Evolutionary conservation across 176 grass and related monocot genomes (phyloP), one percentile per base, ranked within the genome.

Genomic region (Juncus inflexus): DNA sequence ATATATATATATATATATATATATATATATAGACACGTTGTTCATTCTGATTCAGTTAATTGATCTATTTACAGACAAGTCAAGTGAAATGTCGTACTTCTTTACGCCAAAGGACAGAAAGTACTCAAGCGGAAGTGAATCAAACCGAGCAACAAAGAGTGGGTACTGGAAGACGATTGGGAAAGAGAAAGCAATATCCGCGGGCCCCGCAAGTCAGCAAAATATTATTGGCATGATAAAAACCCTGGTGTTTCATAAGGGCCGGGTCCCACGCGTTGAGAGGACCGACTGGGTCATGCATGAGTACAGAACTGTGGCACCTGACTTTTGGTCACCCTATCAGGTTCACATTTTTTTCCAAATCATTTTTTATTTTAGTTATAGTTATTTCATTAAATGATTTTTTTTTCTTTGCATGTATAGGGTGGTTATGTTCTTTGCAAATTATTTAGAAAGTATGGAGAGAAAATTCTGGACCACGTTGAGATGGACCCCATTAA

Each of bases 251-350:
- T 89, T 89, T 74, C 86, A 89, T 60, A 68, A 64, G 2, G 86
- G 81, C 12, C 52, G 86, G 9, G 86, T 80, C 9, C 86, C 86
- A 0, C 64, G 71, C 8, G 86, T 80, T 40, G 11, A 39, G 9
- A 76, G 86, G 42, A 80, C 85, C 4, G 37, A 42, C 35, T 87
- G 85, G 85, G 80, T 87, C 80, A 87, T 87, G 85, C 80, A 87
- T 77, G 85, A 87, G 80, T 87, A 87, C 72, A 72, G 80, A 50
- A 80, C 86, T n/a, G 69, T 74, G 14, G 77, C 80, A 49, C 76
- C 72, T 3, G 55, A 80, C 6, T 64, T 77, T 9, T 50, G 64
- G 5, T 67, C 76, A 7, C 75, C 58, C 28, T 69, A 78, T 74
- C 55, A 81, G 73, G 83, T 86, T 14, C 19, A 40, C 12, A 63